A percentile compares a stretch with the other conserved stretches of the same genome.
Conservation (phyloP, 140 eudicot genomes). For the Bidens hawaiensis region DNA sequence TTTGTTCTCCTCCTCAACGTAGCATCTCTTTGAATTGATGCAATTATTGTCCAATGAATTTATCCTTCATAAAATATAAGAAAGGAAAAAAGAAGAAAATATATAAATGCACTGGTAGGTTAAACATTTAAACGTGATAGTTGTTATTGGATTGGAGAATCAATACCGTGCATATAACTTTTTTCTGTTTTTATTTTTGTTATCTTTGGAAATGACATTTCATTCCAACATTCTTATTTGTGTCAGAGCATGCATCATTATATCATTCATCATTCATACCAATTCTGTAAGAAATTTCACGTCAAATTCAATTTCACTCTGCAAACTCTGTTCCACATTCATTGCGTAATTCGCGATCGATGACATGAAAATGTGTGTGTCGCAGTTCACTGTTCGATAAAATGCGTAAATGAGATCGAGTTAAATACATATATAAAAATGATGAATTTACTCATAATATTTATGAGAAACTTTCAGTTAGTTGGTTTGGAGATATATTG, state of each 20-base stretch:
- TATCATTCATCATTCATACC: background rate
- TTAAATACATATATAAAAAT: background rate
- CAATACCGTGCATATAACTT: background rate
- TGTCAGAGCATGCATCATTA: slow-evolving; percentile 19
- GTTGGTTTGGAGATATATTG: slow-evolving; percentile 14
- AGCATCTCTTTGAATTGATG: too few relatives aligned
- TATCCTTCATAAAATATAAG: too few relatives aligned
- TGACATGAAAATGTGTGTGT: background rate
- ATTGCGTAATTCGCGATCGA: background rate
- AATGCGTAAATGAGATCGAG: slow-evolving; percentile 14
- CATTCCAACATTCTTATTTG: slow-evolving; percentile 7
- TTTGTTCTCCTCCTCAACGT: too few relatives aligned
- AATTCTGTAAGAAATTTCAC: background rate
- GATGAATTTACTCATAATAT: slow-evolving; percentile 3
- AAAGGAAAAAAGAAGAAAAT: too few relatives aligned
- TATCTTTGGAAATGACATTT: background rate
- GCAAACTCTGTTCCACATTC: background rate
- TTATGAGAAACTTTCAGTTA: slow-evolving; percentile 14
- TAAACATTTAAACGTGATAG: background rate
- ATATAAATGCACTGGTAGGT: background rate
- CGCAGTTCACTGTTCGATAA: background rate
- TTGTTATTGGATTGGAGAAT: background rate
- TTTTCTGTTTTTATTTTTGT: background rate
- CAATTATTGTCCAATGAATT: too few relatives aligned
- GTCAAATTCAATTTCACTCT: background rate